Evolutionary conservation across 2,329 filamentous ascomycete species (phyloP).

Genomic region (Hyphodiscus sp.): DNA sequence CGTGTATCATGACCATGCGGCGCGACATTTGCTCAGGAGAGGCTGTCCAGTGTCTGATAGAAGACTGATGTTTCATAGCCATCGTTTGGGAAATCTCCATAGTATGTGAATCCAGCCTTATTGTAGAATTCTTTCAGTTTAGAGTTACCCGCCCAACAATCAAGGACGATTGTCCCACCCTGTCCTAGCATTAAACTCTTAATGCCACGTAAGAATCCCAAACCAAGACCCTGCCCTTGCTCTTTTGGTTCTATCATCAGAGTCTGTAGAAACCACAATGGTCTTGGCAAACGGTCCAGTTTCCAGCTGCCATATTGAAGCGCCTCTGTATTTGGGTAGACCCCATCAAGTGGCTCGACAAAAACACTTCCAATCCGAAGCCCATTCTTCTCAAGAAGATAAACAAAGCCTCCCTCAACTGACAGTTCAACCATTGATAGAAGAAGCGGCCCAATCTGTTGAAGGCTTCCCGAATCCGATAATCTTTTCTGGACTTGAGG

Average conservation of each 20-base stretch:
- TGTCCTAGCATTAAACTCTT: neutral
- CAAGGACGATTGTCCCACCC: neutral
- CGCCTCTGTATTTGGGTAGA: neutral
- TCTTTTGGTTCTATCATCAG: neutral
- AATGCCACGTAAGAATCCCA: neutral
- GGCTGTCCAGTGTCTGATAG: neutral
- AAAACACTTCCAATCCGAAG: neutral
- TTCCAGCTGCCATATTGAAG: neutral
- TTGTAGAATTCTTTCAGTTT: neutral
- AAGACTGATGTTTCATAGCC: neutral
- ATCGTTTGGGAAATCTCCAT: neutral
- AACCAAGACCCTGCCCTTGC: neutral
- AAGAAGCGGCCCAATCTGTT: neutral
- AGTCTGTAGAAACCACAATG: neutral
- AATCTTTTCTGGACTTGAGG: neutral
- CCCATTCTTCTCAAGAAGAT: neutral
- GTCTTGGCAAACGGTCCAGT: neutral
- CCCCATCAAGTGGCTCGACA: neutral
- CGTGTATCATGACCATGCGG: too few species aligned
- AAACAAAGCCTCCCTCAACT: neutral
- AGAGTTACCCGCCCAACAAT: neutral
- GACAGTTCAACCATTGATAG: neutral
- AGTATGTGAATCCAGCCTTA: neutral
- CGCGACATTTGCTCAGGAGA: neutral
- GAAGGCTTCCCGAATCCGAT: neutral